Evolutionary conservation across 108 stramenopile genomes (phyloP).

Genomic region (Skeletonema grethae): DNA sequence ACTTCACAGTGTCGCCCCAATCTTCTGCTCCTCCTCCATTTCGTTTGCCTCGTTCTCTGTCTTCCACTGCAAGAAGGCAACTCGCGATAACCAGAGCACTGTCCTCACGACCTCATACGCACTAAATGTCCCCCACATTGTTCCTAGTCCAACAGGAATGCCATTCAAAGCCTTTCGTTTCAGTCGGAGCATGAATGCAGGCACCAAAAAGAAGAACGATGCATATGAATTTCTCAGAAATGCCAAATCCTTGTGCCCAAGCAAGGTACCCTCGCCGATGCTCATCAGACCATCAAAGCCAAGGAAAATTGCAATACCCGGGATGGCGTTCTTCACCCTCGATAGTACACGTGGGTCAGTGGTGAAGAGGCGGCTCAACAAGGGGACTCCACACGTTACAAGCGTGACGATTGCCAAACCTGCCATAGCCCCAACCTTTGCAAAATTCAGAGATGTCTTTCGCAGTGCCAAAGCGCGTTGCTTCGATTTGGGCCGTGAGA

Average conservation of each 20-base stretch:
- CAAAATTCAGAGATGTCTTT: slow-evolving; percentile 61
- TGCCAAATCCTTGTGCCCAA: slow-evolving; percentile 78
- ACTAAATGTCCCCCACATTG: slow-evolving; percentile 75
- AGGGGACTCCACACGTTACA: slow-evolving; percentile 58
- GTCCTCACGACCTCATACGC: slow-evolving; percentile 70
- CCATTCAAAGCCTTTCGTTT: slow-evolving; percentile 70
- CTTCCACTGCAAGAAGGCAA: slow-evolving; percentile 54
- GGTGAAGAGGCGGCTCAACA: slow-evolving; percentile 69
- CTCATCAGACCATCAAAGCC: slow-evolving; percentile 70
- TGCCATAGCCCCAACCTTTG: slow-evolving; percentile 68
- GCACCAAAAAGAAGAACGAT: slow-evolving; percentile 72
- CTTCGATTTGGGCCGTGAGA: slow-evolving; percentile 34
- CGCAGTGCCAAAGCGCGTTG: slow-evolving; percentile 62
- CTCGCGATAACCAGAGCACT: slow-evolving; percentile 17
- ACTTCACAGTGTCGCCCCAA: neutral
- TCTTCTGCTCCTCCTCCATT: neutral
- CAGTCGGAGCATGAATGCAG: slow-evolving; percentile 75
- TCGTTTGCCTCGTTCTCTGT: slow-evolving; percentile 40
- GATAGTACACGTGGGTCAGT: slow-evolving; percentile 65
- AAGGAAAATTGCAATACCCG: slow-evolving; percentile 62
- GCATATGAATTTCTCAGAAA: slow-evolving; percentile 77
- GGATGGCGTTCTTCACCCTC: slow-evolving; percentile 66
- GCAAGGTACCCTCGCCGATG: slow-evolving; percentile 63
- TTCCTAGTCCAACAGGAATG: slow-evolving; percentile 49
- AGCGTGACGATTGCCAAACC: slow-evolving; percentile 64